These are phyloP conservation scores for Mrakia hoshinonis DNA, from an alignment of 768 basidiomycete genomes.

Conservation along the genomic window DNA sequence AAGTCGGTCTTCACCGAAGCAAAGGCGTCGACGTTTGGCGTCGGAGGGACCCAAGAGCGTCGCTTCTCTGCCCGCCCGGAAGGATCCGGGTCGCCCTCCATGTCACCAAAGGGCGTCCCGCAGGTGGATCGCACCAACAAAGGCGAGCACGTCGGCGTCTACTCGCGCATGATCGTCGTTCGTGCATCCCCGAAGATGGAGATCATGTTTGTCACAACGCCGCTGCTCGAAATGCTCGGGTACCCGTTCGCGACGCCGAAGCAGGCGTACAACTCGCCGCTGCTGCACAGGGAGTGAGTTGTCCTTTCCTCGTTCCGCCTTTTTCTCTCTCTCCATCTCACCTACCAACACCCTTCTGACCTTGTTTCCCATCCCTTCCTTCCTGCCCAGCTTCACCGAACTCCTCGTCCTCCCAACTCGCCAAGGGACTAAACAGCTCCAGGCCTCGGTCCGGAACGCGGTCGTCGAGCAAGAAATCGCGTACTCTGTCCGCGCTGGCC, in stretches of 20 bases:
- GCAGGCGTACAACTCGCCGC: background rate
- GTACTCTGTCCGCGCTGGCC: background rate
- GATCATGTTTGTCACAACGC: background rate
- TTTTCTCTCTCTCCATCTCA: background rate
- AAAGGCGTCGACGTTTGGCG: background rate
- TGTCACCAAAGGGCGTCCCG: background rate
- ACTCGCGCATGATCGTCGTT: background rate
- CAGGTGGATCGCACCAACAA: background rate
- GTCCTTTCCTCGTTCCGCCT: background rate
- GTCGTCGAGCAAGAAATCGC: background rate
- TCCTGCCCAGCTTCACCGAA: background rate
- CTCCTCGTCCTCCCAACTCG: background rate
- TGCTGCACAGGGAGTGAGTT: background rate
- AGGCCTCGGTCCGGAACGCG: background rate
- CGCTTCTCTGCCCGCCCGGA: too few species aligned
- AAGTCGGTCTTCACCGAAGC: background rate
- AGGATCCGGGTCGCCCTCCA: background rate
- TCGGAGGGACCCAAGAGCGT: too few species aligned
- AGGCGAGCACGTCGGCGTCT: too few species aligned
- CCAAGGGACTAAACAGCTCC: background rate
- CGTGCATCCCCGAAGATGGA: constrained; percentile 2
- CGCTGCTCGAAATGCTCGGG: background rate
- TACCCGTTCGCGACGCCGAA: background rate
- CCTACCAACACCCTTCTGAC: background rate
- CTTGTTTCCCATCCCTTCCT: background rate